Base-by-base conservation (phyloP, 805 yeast species). In the Candida tammaniensis region DNA sequence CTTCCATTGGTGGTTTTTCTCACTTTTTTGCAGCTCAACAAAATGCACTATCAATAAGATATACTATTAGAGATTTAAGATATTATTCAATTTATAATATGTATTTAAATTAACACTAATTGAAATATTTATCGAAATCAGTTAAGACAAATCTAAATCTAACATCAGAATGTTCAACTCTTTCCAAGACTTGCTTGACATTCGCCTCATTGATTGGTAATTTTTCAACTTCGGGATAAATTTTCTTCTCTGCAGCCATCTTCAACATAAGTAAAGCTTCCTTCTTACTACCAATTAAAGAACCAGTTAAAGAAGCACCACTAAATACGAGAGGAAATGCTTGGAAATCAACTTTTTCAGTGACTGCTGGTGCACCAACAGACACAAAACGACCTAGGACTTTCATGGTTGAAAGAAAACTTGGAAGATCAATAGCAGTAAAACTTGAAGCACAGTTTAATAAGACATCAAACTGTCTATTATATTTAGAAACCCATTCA, bases 141-240 rank as follows among this genome's bases (percentile, higher is more conserved):
- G 73, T 70, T 43, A 81, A 60, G 5, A 80, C 80, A 49, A 74
- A 76, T 64, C 87, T 72, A 56, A 61, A 68, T 35, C 58, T 57
- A 31, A 59, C 69, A 15, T 59, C 64, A 30, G 61, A 57, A 16
- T 50, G 40, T 27, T 53, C 54, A 29, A 58, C 54, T 42, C 59
- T 56, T 30, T 50, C 51, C 46, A 67, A 50, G 7, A 61, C 71
- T 30, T 46, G 42, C 15, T 46, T 45, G 29, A 57, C 53, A 17
- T 61, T 61, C 36, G 46, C 53, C 35, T 49, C 64, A 39, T 49
- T 42, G 34, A 66, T 52, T n/a, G 64, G 64, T 21, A 65, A 44
- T 33, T 58, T 55, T 49, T 62, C 67, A 32, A 54, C 42, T 59
- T 59, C 50, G 8, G 64, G 64, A 40, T 48, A 48, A 38, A 67